A percentile compares a stretch with the other conserved stretches of the same genome.
phyloP scores from a whole-genome alignment of 441 rosid genomes.

The Manihot esculenta region DNA sequence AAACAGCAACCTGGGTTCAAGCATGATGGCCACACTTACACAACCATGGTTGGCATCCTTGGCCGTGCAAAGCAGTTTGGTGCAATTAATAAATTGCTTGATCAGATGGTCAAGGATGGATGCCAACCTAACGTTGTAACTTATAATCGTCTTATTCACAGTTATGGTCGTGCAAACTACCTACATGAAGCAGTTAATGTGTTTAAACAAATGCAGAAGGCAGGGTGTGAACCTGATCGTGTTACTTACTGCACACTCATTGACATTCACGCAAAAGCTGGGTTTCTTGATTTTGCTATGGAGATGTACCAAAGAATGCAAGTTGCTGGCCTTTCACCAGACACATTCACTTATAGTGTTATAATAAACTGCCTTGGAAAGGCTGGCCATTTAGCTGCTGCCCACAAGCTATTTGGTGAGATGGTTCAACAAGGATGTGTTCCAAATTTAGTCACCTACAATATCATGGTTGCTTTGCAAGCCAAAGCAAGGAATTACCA shows the following conservation, averaged over 20 bases:
- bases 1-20: constrained; percentile 62
- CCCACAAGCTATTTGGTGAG: constrained; percentile 72
- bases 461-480: constrained; percentile 85
- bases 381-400: constrained; percentile 79
- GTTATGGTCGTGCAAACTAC: constrained; percentile 92
- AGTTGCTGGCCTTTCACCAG: constrained; percentile 78
- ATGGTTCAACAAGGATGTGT: constrained; percentile 85
- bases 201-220: constrained; percentile 70
- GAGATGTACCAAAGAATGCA: constrained; percentile 77
- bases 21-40: constrained; percentile 89
- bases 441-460: constrained; percentile 81
- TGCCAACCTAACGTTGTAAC: constrained; percentile 86
- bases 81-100: constrained; percentile 62
- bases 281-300: constrained; percentile 87
- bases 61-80: constrained; percentile 83
- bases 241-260: constrained; percentile 88
- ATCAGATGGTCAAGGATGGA: constrained; percentile 78
- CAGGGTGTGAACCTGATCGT: constrained; percentile 78
- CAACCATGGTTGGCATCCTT: constrained; percentile 91
- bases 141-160: constrained; percentile 81
- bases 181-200: constrained; percentile 67
- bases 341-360: constrained; percentile 85
- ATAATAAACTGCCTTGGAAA: constrained; percentile 96
- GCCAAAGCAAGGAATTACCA: constrained; percentile 86
- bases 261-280: constrained; percentile 94